phyloP scores from a whole-genome alignment of 31 red algal genomes.

The Porphyra umbilicalis region DNA sequence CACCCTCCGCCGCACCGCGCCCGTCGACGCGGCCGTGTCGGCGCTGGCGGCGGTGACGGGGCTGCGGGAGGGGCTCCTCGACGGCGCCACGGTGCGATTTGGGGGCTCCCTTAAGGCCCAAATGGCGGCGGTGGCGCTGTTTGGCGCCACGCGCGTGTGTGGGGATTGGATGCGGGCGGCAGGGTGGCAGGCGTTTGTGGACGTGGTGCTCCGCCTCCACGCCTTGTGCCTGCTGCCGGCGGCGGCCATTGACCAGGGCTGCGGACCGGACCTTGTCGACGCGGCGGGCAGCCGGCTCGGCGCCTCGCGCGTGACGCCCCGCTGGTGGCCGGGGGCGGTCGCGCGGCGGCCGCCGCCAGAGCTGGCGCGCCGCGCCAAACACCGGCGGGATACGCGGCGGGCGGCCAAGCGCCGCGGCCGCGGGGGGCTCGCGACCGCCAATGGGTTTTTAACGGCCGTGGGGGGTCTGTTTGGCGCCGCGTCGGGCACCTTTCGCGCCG shows the following conservation, averaged over 20 bases:
- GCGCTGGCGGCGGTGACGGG: conserved; percentile 53
- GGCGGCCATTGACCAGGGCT: conserved; percentile 41
- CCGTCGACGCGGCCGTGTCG: conserved; percentile 71
- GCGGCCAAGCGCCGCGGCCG: not conserved
- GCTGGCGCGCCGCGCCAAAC: not conserved
- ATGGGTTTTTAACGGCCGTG: conserved; percentile 5
- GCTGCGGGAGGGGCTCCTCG: conserved; percentile 52
- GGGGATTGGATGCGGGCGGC: conserved; percentile 73
- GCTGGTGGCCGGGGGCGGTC: conserved; percentile 67
- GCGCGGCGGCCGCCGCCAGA: not conserved
- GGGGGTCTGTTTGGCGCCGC: conserved; percentile 2
- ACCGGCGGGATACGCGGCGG: not conserved
- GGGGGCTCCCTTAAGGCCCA: conserved; percentile 81
- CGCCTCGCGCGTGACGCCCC: conserved; percentile 37
- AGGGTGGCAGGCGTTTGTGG: conserved; percentile 75
- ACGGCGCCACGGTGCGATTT: conserved; percentile 59
- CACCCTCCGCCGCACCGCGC: conserved; percentile 39
- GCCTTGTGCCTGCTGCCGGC: conserved; percentile 60
- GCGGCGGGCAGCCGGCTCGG: conserved; percentile 6
- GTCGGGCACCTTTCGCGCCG: not conserved
- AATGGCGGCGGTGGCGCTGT: conserved; percentile 83
- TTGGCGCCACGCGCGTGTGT: conserved; percentile 70
- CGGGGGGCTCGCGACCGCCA: not conserved
- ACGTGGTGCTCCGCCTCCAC: conserved; percentile 63
- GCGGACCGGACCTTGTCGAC: conserved; percentile 55